A percentile compares a stretch with the other conserved stretches of the same genome.
Conservation (phyloP, 2,329 filamentous ascomycete species). For the Rutstroemia sp. region DNA sequence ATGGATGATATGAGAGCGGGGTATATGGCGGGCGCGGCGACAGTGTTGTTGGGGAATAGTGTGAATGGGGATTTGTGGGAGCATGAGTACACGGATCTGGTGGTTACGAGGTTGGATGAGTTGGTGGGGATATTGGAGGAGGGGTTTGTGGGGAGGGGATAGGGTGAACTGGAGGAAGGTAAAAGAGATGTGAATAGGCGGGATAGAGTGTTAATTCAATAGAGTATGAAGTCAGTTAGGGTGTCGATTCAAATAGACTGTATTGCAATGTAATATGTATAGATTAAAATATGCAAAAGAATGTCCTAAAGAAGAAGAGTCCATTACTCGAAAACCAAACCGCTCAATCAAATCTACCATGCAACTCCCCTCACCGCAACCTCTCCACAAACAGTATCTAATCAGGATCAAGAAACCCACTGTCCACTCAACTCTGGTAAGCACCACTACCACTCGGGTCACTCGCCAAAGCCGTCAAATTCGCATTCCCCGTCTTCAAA, state of each 20-base stretch:
- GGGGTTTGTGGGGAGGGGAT: slow-evolving; percentile 54
- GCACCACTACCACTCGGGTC: slow-evolving; percentile 17
- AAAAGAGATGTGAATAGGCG: slow-evolving; percentile 8
- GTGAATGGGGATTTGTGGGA: slow-evolving; percentile 63
- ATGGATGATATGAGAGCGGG: slow-evolving; percentile 93
- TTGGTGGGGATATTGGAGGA: slow-evolving; percentile 66
- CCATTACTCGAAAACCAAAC: too few species aligned
- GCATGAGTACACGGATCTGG: slow-evolving; percentile 71
- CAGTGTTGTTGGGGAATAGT: slow-evolving; percentile 81
- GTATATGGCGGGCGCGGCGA: slow-evolving; percentile 73
- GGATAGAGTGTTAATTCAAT: too few species aligned
- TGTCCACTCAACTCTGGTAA: slow-evolving; percentile 7
- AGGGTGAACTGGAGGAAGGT: slow-evolving; percentile 16
- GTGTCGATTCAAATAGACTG: too few species aligned
- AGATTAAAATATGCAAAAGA: too few species aligned
- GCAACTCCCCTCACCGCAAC: too few species aligned
- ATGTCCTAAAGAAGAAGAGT: too few species aligned
- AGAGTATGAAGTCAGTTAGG: too few species aligned
- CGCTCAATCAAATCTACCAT: too few species aligned
- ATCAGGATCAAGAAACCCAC: background rate
- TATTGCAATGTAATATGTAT: too few species aligned
- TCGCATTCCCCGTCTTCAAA: slow-evolving; percentile 34
- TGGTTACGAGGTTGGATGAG: slow-evolving; percentile 66
- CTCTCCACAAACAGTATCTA: too few species aligned
- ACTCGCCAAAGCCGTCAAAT: slow-evolving; percentile 19